Percentiles rank a stretch among this genome's conserved stretches.
Conservation (phyloP, 768 basidiomycete genomes). For the Xanthoconium purpureum region DNA sequence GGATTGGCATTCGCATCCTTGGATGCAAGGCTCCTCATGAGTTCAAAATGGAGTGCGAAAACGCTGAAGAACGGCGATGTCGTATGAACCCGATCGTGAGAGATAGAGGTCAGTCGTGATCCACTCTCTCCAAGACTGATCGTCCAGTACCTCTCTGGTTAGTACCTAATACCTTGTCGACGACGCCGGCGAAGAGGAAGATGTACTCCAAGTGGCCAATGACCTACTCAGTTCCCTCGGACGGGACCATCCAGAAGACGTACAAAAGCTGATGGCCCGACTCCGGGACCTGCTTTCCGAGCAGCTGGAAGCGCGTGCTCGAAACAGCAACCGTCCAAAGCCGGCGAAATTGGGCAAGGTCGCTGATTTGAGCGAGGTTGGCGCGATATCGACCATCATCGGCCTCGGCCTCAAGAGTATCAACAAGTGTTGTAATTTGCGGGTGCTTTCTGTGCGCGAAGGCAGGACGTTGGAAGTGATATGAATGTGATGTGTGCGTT, state of each 20-base stretch:
- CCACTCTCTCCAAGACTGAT: constrained; percentile 51
- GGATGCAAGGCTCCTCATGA: constrained; percentile 68
- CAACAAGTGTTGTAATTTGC: constrained; percentile 53
- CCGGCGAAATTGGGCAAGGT: constrained; percentile 79
- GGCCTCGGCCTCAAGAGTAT: constrained; percentile 85
- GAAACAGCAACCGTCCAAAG: constrained; percentile 59
- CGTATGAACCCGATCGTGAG: constrained; percentile 61
- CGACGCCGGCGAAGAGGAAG: constrained; percentile 85
- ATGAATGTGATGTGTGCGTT: constrained; percentile 1
- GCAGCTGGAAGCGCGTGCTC: constrained; percentile 55
- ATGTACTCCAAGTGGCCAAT: constrained; percentile 73
- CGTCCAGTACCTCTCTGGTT: constrained; percentile 84
- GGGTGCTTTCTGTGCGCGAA: constrained; percentile 1
- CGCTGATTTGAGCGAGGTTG: constrained; percentile 81
- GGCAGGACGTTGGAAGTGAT: neutral
- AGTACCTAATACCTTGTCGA: constrained; percentile 56
- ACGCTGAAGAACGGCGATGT: constrained; percentile 47
- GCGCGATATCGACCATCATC: constrained; percentile 74
- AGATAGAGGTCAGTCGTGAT: constrained; percentile 44
- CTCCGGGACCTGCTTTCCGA: constrained; percentile 65
- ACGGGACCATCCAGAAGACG: constrained; percentile 51
- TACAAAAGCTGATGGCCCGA: constrained; percentile 65
- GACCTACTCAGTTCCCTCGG: constrained; percentile 76
- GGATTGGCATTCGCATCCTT: constrained; percentile 50
- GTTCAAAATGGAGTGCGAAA: constrained; percentile 66